These are phyloP conservation scores for Hansenula lynferdii DNA, from an alignment of 1,139 yeast species.

Conservation along the genomic window DNA sequence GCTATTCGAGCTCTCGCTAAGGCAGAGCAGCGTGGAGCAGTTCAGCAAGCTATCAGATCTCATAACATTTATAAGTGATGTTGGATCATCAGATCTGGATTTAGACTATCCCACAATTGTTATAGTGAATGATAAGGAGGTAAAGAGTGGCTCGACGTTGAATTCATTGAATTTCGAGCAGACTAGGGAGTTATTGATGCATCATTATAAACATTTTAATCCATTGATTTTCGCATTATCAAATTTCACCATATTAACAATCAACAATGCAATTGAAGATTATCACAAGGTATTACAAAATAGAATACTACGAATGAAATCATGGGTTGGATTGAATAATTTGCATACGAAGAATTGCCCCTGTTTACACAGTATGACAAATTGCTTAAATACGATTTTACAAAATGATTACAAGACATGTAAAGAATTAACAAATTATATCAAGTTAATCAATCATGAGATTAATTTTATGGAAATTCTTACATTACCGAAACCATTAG, in stretches of 20 bases:
- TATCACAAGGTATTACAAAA: slow-evolving; percentile 30
- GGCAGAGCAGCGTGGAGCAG: slow-evolving; percentile 3
- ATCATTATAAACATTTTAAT: slow-evolving; percentile 38
- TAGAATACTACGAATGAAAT: slow-evolving; percentile 45
- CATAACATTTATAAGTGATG: slow-evolving; percentile 12
- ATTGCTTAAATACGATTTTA: slow-evolving; percentile 21
- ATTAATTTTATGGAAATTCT: slow-evolving; percentile 36
- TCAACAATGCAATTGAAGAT: slow-evolving; percentile 19
- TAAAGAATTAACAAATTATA: slow-evolving; percentile 15
- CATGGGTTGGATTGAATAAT: slow-evolving; percentile 52
- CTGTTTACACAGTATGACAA: slow-evolving; percentile 29
- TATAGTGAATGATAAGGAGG: slow-evolving; percentile 17
- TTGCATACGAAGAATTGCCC: slow-evolving; percentile 18
- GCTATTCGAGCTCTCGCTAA: slow-evolving; percentile 12
- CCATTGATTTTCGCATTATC: slow-evolving; percentile 28
- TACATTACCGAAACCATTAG: slow-evolving; percentile 15
- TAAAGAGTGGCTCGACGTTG: slow-evolving; percentile 4
- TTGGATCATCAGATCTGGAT: slow-evolving; percentile 22
- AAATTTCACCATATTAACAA: slow-evolving; percentile 18
- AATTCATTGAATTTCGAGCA: slow-evolving; percentile 11
- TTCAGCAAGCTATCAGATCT: slow-evolving; percentile 13
- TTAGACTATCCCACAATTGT: slow-evolving; percentile 21
- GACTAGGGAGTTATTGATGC: slow-evolving; percentile 8
- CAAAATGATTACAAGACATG: slow-evolving; percentile 18
- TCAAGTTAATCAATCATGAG: slow-evolving; percentile 30